Evolutionary conservation across 257 asterid genomes (phyloP).

Genomic region (Solanum ossicruentum): DNA sequence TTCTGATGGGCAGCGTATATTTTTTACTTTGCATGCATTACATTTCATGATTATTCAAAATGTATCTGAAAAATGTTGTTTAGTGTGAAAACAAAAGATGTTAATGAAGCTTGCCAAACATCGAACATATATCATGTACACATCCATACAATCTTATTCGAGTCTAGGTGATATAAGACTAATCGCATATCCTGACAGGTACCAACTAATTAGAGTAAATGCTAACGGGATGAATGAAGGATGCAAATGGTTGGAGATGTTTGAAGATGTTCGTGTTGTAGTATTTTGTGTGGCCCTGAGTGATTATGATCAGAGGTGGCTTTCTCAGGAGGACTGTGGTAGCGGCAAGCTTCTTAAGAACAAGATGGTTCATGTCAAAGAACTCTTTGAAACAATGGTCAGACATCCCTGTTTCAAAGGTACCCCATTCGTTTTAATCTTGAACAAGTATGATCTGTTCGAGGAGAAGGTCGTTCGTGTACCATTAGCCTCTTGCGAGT

Average conservation of each 20-base stretch:
- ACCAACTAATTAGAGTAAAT: constrained; percentile 16
- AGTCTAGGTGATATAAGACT: neutral
- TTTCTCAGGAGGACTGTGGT: neutral
- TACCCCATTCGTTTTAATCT: constrained; percentile 6
- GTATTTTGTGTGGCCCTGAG: constrained; percentile 1
- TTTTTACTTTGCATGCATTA: neutral
- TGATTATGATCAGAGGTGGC: constrained; percentile 4
- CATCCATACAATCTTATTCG: neutral
- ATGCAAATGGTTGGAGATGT: constrained; percentile 16
- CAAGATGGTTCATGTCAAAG: constrained; percentile 9
- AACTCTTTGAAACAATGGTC: constrained; percentile 8
- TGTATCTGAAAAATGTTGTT: neutral
- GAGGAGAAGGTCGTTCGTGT: neutral
- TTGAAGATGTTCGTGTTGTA: constrained; percentile 13
- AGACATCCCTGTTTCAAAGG: constrained; percentile 14
- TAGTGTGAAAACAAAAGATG: neutral
- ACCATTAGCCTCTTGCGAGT: neutral
- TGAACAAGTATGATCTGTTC: constrained; percentile 19
- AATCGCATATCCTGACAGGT: constrained; percentile 2
- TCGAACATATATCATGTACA: neutral
- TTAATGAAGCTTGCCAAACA: neutral
- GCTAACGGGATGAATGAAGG: constrained; percentile 7
- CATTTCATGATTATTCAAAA: neutral
- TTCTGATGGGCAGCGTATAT: neutral
- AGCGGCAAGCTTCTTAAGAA: constrained; percentile 1